Evolutionary conservation across 176 grass and related monocot species (phyloP).

Genomic region (Olyra latifolia): DNA sequence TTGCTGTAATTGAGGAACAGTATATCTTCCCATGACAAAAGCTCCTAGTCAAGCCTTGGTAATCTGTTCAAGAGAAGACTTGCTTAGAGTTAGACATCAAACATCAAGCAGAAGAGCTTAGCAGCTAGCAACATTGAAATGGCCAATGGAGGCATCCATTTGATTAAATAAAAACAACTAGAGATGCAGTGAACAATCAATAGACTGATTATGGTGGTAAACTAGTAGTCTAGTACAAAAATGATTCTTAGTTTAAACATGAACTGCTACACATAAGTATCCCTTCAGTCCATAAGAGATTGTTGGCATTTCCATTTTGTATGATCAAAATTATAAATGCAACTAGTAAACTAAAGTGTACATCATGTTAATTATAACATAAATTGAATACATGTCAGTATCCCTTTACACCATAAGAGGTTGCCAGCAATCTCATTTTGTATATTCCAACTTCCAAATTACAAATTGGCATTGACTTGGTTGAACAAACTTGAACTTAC

Average conservation of each 20-base stretch:
- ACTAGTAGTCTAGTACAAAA: neutral
- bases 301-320: neutral
- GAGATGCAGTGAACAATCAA: neutral
- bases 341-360: neutral
- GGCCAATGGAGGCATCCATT: neutral
- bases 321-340: neutral
- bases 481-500: slow-evolving; percentile 53
- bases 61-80: slow-evolving; percentile 57
- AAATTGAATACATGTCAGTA: no score
- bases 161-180: neutral
- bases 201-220: neutral
- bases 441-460: neutral
- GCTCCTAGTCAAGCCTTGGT: slow-evolving; percentile 88
- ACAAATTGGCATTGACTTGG: neutral
- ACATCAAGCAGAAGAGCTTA: neutral
- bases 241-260: slow-evolving; percentile 17
- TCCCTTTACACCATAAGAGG: no score
- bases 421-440: neutral
- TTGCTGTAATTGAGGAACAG: slow-evolving; percentile 90
- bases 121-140: slow-evolving; percentile 24
- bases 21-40: slow-evolving; percentile 95
- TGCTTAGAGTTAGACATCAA: slow-evolving; percentile 2
- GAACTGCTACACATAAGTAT: neutral
- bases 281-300: neutral
- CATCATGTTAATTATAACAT: neutral